Base-by-base conservation (phyloP, 2,329 filamentous ascomycete genomes). In the Verticillium albo-atrum region DNA sequence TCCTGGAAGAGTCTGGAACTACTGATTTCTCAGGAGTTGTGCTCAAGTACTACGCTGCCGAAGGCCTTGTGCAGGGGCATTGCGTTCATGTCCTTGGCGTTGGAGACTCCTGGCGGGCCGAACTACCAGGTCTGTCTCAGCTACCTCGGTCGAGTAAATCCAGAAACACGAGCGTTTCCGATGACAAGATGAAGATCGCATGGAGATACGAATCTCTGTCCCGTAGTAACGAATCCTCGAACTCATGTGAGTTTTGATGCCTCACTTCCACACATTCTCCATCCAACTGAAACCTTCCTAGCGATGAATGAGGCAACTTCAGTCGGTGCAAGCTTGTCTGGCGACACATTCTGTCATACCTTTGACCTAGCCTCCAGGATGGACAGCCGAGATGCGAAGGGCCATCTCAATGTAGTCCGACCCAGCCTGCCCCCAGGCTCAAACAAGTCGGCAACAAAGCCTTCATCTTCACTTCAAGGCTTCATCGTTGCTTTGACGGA, bases 121-220 rank as follows among this genome's bases (percentile, higher is more conserved):
- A 94, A 66, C 78, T 99, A 25, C 95, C 95, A 3, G 94, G 90
- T 0, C 72, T 96, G 34, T 81, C 80, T 2, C 76, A 68, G 10
- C 72, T 74, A 17, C 65, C 68, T 54, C 71, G 63, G 75, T 79
- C 56, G 79, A 68, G 73, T 70, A 68, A 50, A 61, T 65, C 66
- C 77, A 72, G 55, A 58, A 66, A 80, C 32, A 77, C 79, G 42
- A 58, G 70, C 17, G 65, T 71, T 3, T 68, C 74, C 2, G 80
- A 82, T 15, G 90, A 94, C 63, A 93, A 89, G 74, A 98, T 99
- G 95, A 98, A 97, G 78, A 99, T 99, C 78, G 95, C 95, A 3
- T 99, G 95, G 95, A 84, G 95, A 72, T 99, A 99, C 76, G 93
- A 98, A 74, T 84, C 87, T 34, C 75, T 98, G 57, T 25, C 30